Conservation (phyloP, 164 flowering plant species). For the Malania oleifera region DNA sequence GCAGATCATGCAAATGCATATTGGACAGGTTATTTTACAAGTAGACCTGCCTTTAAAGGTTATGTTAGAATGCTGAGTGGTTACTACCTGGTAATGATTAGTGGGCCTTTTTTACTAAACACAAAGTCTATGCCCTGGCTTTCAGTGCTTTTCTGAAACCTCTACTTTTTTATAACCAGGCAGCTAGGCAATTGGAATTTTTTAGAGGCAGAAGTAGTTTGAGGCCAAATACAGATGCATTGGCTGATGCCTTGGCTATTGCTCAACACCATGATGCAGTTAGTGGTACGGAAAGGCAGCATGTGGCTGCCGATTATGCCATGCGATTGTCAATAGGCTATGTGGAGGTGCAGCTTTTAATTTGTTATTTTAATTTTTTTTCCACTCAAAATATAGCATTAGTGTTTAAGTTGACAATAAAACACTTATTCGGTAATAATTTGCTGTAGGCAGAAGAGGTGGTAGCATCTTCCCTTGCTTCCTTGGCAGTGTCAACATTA, state of each 20-base stretch:
- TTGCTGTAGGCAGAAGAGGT: neutral
- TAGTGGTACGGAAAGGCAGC: slow-evolving; percentile 86
- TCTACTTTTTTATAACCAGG: slow-evolving; percentile 60
- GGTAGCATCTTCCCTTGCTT: slow-evolving; percentile 1
- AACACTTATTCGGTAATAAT: slow-evolving; percentile 43
- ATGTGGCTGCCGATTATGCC: slow-evolving; percentile 91
- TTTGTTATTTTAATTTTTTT: neutral
- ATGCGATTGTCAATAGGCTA: slow-evolving; percentile 77
- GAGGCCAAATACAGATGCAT: slow-evolving; percentile 60
- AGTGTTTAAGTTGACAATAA: too few species aligned
- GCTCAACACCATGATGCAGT: slow-evolving; percentile 99
- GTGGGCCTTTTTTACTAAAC: neutral
- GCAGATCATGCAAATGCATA: slow-evolving; percentile 85
- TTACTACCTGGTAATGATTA: slow-evolving; percentile 69
- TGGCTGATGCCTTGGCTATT: slow-evolving; percentile 91
- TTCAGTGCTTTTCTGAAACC: too few species aligned
- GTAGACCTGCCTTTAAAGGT: slow-evolving; percentile 81
- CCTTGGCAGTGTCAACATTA: neutral
- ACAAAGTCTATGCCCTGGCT: too few species aligned
- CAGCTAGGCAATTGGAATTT: slow-evolving; percentile 87
- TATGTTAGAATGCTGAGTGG: slow-evolving; percentile 86
- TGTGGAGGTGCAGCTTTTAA: slow-evolving; percentile 42
- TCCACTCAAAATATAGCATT: neutral
- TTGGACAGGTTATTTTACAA: slow-evolving; percentile 96
- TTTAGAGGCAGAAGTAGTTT: slow-evolving; percentile 54